Evolutionary conservation across 1,284 basidiomycete genomes (phyloP).

Genomic region (Volvariella surrecta): DNA sequence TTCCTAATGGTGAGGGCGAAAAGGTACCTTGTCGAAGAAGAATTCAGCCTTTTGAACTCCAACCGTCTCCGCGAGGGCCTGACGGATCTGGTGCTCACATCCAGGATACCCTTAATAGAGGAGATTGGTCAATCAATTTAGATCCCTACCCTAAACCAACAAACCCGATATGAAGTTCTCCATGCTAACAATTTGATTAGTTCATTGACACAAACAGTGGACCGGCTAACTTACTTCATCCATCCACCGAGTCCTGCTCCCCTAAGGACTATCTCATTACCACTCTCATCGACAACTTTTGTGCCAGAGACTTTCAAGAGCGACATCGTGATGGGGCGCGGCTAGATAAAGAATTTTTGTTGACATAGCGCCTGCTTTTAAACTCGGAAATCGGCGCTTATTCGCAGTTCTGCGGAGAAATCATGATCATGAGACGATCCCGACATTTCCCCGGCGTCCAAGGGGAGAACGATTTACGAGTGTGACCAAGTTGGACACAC

Average conservation of each 20-base stretch:
- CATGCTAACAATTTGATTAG: constrained; percentile 18
- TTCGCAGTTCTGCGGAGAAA: too few relatives aligned
- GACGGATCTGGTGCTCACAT: constrained; percentile 43
- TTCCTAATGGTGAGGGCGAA: neutral
- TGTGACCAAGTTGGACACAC: too few relatives aligned
- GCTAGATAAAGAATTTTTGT: too few relatives aligned
- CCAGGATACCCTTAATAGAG: constrained; percentile 22
- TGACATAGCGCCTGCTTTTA: too few relatives aligned
- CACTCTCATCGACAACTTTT: constrained; percentile 47
- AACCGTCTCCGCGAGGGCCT: constrained; percentile 55
- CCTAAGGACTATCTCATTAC: constrained; percentile 48
- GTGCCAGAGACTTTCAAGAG: constrained; percentile 47
- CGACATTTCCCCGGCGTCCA: too few relatives aligned
- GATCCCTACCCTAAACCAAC: neutral
- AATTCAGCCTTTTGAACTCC: constrained; percentile 62
- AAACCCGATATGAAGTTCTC: constrained; percentile 28
- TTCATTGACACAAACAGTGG: neutral
- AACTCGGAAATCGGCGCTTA: too few relatives aligned
- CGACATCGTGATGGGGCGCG: too few relatives aligned
- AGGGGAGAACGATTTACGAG: too few relatives aligned
- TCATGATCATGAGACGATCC: too few relatives aligned
- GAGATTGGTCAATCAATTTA: neutral
- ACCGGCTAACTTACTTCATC: constrained; percentile 45
- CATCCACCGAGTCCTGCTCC: constrained; percentile 66
- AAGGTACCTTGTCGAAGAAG: constrained; percentile 67